A percentile compares a stretch with the other conserved stretches of the same genome.
phyloP scores from a whole-genome alignment of 192 early-diverging fungal genomes.

The Spizellomyces sp. region DNA sequence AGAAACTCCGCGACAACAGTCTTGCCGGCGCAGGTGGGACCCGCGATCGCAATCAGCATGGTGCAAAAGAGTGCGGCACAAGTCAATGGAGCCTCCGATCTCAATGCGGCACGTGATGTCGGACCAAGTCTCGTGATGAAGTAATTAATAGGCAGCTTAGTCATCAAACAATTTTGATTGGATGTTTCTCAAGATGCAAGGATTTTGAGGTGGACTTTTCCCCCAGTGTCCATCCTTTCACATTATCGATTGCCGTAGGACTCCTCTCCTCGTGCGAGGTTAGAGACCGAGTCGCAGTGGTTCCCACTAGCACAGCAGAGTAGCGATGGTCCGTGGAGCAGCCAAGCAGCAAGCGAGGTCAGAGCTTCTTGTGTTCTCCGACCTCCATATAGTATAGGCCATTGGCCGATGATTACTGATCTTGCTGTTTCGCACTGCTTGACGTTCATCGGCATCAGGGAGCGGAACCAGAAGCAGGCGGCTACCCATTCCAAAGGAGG shows the following conservation, averaged over 20 bases:
- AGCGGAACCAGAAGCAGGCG: slow-evolving; percentile 21
- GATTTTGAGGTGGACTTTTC: too few relatives aligned
- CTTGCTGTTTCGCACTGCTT: not conserved
- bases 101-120: too few relatives aligned
- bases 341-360: slow-evolving; percentile 35
- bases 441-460: slow-evolving; percentile 5
- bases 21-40: slow-evolving; percentile 69
- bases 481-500: slow-evolving; percentile 2
- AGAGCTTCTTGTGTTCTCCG: not conserved
- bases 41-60: slow-evolving; percentile 77
- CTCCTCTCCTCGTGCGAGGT: not conserved
- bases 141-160: too few relatives aligned
- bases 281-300: not conserved
- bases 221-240: too few relatives aligned
- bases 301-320: not conserved
- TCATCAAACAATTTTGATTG: too few relatives aligned
- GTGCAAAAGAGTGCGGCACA: not conserved
- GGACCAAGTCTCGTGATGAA: too few relatives aligned
- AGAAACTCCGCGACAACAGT: slow-evolving; percentile 64
- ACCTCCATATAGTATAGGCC: not conserved
- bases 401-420: not conserved
- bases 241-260: not conserved
- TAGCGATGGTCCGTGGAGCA: slow-evolving; percentile 28
- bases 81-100: not conserved
- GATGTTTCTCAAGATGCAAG: too few relatives aligned